These are phyloP conservation scores for Sclerotinia sclerotiorum DNA, from an alignment of 2,329 filamentous ascomycete genomes.

Conservation along the genomic window DNA sequence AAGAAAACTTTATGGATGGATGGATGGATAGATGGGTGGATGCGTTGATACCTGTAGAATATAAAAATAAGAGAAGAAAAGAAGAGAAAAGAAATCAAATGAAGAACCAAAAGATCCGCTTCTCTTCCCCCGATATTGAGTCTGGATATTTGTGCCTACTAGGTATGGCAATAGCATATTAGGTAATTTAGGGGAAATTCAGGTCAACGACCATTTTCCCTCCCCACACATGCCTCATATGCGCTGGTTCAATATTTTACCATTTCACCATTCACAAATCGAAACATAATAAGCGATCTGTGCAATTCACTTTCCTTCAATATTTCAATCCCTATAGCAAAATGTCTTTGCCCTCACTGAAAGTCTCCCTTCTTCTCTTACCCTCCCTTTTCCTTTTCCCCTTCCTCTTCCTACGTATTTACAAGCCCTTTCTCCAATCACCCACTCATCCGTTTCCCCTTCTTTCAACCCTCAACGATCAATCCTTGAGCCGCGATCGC, in stretches of 20 bases:
- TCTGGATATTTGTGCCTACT: no score
- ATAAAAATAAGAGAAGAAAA: constrained; percentile 30
- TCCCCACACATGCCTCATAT: not conserved
- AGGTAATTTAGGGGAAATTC: no score
- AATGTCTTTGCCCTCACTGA: no score
- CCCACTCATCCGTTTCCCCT: not conserved
- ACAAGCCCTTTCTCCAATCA: not conserved
- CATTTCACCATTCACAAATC: not conserved
- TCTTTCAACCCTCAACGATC: not conserved
- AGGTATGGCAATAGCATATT: no score
- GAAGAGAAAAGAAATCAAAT: constrained; percentile 9
- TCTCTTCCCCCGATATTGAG: constrained; percentile 2
- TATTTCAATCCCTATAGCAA: not conserved
- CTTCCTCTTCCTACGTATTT: not conserved
- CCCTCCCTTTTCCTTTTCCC: not conserved
- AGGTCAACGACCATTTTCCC: no score
- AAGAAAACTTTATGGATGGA: constrained; percentile 30
- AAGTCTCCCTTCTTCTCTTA: not conserved
- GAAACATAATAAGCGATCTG: not conserved
- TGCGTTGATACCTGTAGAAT: constrained; percentile 37
- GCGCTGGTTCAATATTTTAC: not conserved
- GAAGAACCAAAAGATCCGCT: constrained; percentile 30
- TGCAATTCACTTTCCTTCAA: not conserved
- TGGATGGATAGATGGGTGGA: constrained; percentile 37
- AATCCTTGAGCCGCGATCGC: not conserved